phyloP scores from a whole-genome alignment of 257 asterid species.

The Jacaranda mimosifolia region DNA sequence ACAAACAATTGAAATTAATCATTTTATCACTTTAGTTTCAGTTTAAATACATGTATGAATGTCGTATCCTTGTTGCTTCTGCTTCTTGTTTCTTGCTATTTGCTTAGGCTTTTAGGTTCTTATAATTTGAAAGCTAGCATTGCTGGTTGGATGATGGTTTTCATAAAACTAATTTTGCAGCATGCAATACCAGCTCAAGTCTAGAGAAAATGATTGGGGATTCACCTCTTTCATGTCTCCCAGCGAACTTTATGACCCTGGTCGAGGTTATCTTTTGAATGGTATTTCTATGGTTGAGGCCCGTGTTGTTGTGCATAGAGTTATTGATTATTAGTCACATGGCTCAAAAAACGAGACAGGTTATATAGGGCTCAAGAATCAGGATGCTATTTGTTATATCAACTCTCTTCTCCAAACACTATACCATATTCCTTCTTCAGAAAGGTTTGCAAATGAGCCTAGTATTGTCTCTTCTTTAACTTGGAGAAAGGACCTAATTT shows the following conservation, averaged over 20 bases:
- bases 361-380: conserved; percentile 75
- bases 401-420: no score
- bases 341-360: conserved; percentile 79
- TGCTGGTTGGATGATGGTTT: no score
- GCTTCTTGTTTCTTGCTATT: conserved; percentile 24
- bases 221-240: conserved; percentile 87
- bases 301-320: conserved; percentile 69
- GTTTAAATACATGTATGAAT: conserved; percentile 16
- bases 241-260: conserved; percentile 65
- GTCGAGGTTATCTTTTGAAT: conserved; percentile 68
- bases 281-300: conserved; percentile 71
- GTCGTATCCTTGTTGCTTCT: conserved; percentile 19
- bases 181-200: no score
- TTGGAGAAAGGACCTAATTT: no score
- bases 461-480: no score
- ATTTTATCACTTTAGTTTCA: conserved; percentile 9
- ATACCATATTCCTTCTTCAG: no score
- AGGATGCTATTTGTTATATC: conserved; percentile 82
- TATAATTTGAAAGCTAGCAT: no score
- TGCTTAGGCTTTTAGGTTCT: no score
- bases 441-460: no score
- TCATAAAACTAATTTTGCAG: no score
- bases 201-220: no score
- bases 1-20: background rate
- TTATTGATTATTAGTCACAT: conserved; percentile 67